phyloP scores from a whole-genome alignment of 495 filamentous ascomycete species.

The Penicillium taxi region DNA sequence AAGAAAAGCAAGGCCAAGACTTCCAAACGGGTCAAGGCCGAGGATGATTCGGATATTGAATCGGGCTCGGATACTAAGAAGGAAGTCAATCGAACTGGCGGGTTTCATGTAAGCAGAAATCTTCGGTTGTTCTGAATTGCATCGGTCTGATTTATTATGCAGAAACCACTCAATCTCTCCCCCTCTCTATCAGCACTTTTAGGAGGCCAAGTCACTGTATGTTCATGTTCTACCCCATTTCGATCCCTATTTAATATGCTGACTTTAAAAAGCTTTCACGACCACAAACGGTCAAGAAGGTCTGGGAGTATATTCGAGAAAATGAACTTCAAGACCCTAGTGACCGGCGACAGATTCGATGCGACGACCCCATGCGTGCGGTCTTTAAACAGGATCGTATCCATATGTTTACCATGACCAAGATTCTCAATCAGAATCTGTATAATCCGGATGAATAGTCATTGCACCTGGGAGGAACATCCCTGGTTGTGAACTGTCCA shows the following conservation, averaged over 20 bases:
- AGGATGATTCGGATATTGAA: conserved; percentile 72
- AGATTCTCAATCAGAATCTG: conserved; percentile 61
- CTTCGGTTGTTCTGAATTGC: not conserved
- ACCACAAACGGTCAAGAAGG: conserved; percentile 87
- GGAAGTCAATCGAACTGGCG: conserved; percentile 55
- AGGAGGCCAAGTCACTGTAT: conserved; percentile 52
- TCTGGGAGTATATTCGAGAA: conserved; percentile 89
- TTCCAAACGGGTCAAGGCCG: conserved; percentile 61
- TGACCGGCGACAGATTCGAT: conserved; percentile 85
- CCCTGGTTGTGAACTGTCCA: not conserved
- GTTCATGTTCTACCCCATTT: conserved; percentile 7
- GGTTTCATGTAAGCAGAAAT: conserved; percentile 53
- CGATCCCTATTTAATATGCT: conserved; percentile 2
- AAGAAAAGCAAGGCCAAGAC: conserved; percentile 71
- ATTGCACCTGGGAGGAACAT: not conserved
- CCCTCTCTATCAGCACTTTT: conserved; percentile 57
- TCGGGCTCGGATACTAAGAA: conserved; percentile 55
- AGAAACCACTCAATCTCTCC: conserved; percentile 64
- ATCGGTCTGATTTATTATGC: conserved; percentile 6
- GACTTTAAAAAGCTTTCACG: conserved; percentile 60
- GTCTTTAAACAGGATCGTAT: conserved; percentile 88
- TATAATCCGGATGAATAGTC: conserved; percentile 55
- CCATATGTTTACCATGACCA: conserved; percentile 99
- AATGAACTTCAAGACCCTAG: conserved; percentile 80
- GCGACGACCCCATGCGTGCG: conserved; percentile 80